Evolutionary conservation across 2,329 filamentous ascomycete species (phyloP).

Genomic region (Arthrobotrys sphaeroides): DNA sequence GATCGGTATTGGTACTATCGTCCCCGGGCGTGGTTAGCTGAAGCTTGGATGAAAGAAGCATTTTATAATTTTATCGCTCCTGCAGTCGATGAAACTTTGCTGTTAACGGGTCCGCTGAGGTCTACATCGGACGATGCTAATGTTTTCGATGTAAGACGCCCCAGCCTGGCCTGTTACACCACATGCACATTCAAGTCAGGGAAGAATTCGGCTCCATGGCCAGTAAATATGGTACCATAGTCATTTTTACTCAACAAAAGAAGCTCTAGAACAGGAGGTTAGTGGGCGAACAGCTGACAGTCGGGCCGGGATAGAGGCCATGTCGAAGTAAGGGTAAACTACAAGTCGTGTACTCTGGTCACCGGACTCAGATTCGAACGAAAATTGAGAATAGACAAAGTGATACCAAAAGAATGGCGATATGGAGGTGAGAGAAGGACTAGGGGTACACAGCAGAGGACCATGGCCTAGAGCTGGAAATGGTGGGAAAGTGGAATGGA

Average conservation of each 20-base stretch:
- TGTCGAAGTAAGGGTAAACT: not conserved
- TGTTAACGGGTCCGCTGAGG: not conserved
- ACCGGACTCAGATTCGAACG: not conserved
- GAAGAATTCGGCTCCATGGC: not conserved
- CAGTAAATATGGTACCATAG: not conserved
- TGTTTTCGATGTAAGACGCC: not conserved
- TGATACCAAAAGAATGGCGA: not conserved
- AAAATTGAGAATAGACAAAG: not conserved
- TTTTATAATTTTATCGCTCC: not conserved
- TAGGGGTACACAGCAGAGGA: not conserved
- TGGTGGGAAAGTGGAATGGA: not conserved
- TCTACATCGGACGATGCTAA: not conserved
- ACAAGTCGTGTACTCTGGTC: not conserved
- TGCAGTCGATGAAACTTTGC: not conserved
- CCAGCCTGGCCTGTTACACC: not conserved
- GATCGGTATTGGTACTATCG: not conserved
- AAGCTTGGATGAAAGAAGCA: not conserved
- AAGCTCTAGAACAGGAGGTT: not conserved
- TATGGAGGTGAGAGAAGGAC: not conserved
- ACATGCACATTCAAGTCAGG: not conserved
- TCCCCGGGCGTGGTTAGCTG: not conserved
- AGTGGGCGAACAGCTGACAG: not conserved
- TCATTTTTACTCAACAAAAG: not conserved
- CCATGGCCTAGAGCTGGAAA: not conserved
- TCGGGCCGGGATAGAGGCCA: not conserved